These are phyloP conservation scores for Candida labiduridarum DNA, from an alignment of 1,139 yeast species.

Conservation along the genomic window DNA sequence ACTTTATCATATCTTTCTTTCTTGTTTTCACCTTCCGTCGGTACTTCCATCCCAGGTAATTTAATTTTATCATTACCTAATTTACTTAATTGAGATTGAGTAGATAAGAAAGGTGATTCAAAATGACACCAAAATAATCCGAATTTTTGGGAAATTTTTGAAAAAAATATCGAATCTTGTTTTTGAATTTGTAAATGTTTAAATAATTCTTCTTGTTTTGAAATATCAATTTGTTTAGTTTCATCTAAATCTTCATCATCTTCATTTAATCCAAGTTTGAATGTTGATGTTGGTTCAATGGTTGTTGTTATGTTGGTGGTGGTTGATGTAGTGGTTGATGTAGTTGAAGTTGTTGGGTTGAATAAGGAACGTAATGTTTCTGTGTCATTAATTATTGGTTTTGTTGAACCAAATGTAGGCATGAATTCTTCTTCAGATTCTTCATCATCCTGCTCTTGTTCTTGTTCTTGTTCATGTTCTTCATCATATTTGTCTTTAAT, in stretches of 20 bases:
- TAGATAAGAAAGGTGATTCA: slow-evolving; percentile 81
- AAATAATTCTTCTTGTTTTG: slow-evolving; percentile 29
- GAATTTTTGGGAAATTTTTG: slow-evolving; percentile 18
- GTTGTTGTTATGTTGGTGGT: slow-evolving; percentile 13
- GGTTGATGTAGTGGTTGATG: slow-evolving; percentile 8
- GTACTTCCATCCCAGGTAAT: slow-evolving; percentile 43
- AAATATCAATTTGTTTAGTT: slow-evolving; percentile 16
- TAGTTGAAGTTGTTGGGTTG: slow-evolving; percentile 38
- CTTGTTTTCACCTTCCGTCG: slow-evolving; percentile 3
- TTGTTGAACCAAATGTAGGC: slow-evolving; percentile 48
- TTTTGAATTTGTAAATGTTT: slow-evolving; percentile 36
- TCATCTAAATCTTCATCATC: slow-evolving; percentile 43
- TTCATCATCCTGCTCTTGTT: slow-evolving; percentile 12
- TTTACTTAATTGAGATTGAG: slow-evolving; percentile 79
- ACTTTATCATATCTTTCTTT: slow-evolving; percentile 12
- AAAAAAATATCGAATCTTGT: slow-evolving; percentile 21
- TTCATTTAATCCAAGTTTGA: slow-evolving; percentile 36
- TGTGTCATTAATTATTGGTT: slow-evolving; percentile 42
- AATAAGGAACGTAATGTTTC: slow-evolving; percentile 67
- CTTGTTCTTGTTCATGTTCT: slow-evolving; percentile 22
- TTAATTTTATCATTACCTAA: slow-evolving; percentile 39
- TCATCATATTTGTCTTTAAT: slow-evolving; percentile 27
- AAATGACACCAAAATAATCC: slow-evolving; percentile 83
- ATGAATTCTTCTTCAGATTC: slow-evolving; percentile 38
- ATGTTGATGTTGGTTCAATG: slow-evolving; percentile 16